Percentiles rank a stretch among this genome's conserved stretches.
These are phyloP conservation scores for Cladophialophora yegresii DNA, from an alignment of 2,329 filamentous ascomycete genomes.

Conservation along the genomic window DNA sequence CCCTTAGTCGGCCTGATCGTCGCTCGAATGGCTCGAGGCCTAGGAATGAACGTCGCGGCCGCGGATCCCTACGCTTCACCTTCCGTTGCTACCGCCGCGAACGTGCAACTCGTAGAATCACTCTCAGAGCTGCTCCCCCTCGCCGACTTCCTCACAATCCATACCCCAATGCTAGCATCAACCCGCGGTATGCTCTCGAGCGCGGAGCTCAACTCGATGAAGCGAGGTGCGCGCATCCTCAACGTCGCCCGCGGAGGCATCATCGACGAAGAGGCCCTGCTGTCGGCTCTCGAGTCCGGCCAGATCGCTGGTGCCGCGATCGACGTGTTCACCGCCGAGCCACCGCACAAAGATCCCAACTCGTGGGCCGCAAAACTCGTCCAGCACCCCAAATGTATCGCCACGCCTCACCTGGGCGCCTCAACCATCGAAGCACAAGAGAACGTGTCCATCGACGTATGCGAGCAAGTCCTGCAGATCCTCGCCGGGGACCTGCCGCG, in stretches of 20 bases:
- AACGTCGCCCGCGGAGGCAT: constrained; percentile 81
- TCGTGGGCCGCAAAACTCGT: constrained; percentile 65
- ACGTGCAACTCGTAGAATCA: constrained; percentile 62
- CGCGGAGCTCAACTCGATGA: constrained; percentile 69
- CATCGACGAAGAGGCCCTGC: constrained; percentile 72
- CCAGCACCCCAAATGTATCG: constrained; percentile 70
- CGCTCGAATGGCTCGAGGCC: constrained; percentile 72
- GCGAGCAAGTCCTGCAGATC: constrained; percentile 74
- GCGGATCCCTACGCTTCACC: constrained; percentile 76
- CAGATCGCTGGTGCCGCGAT: constrained; percentile 75
- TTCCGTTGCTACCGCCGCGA: constrained; percentile 68
- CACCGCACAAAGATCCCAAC: constrained; percentile 59
- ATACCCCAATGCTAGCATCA: constrained; percentile 76
- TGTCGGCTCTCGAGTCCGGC: constrained; percentile 68
- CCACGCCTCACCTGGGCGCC: constrained; percentile 77
- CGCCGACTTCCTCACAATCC: constrained; percentile 76
- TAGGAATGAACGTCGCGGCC: constrained; percentile 74
- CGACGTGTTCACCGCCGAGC: constrained; percentile 78
- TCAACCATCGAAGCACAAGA: constrained; percentile 82
- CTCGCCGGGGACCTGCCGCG: constrained; percentile 72
- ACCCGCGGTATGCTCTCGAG: constrained; percentile 73
- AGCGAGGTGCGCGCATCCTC: constrained; percentile 69
- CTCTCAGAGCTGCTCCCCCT: constrained; percentile 64
- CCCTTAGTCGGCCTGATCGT: constrained; percentile 69
- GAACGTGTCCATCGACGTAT: constrained; percentile 80